phyloP scores from a whole-genome alignment of 225 moss, liverwort and hornwort genomes.

The Bryum argenteum region DNA sequence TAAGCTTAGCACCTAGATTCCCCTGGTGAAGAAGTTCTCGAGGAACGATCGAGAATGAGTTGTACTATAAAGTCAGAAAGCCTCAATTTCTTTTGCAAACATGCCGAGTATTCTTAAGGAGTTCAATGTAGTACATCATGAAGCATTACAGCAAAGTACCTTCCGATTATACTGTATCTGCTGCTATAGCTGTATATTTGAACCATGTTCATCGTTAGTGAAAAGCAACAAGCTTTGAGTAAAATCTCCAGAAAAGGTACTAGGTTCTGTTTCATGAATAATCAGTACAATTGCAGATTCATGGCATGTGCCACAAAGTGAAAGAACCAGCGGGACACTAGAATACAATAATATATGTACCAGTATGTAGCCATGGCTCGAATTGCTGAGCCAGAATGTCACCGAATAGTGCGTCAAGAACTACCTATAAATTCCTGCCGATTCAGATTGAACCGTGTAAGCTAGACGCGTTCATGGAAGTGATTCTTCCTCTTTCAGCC shows the following conservation, averaged over 20 bases:
- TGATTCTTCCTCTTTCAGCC: conserved; percentile 42
- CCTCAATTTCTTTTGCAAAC: conserved; percentile 4
- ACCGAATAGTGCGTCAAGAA: conserved; percentile 36
- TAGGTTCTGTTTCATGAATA: background rate
- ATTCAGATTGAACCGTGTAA: conserved; percentile 1
- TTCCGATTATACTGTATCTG: background rate
- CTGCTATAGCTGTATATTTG: background rate
- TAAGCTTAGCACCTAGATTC: background rate
- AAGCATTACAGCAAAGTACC: conserved; percentile 2
- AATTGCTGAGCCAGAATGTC: conserved; percentile 43
- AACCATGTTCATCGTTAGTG: background rate
- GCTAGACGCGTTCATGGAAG: conserved; percentile 25
- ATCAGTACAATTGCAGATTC: background rate
- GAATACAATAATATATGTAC: conserved; percentile 19
- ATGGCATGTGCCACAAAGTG: background rate
- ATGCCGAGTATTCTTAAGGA: conserved; percentile 1
- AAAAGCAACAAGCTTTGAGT: background rate
- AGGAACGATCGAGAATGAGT: background rate
- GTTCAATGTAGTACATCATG: conserved; percentile 1
- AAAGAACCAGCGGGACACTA: background rate
- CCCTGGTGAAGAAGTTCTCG: conserved; percentile 24
- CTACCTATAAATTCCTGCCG: conserved; percentile 27
- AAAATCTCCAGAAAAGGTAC: background rate
- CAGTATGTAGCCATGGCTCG: conserved; percentile 23
- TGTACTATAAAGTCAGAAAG: conserved; percentile 17